phyloP scores from a whole-genome alignment of 2,329 filamentous ascomycete genomes.

The Saccharata proteae region DNA sequence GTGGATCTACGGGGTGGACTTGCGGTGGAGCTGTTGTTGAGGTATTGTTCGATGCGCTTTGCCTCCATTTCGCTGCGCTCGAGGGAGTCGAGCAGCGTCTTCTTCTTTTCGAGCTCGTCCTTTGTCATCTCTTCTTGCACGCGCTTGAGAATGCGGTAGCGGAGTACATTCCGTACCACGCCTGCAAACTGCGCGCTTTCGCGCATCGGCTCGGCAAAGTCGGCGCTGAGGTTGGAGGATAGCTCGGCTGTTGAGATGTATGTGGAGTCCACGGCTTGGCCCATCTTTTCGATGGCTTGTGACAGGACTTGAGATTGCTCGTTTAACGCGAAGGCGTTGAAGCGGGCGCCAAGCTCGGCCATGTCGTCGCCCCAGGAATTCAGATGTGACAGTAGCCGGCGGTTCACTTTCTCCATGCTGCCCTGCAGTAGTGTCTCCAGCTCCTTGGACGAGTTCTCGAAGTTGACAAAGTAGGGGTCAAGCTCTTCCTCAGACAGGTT shows the following conservation, averaged over 20 bases:
- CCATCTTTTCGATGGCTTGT: conserved; percentile 84
- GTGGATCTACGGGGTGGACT: conserved; percentile 58
- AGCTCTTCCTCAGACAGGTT: conserved; percentile 77
- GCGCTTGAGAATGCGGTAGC: conserved; percentile 83
- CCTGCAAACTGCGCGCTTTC: conserved; percentile 96
- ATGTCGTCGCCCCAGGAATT: conserved; percentile 76
- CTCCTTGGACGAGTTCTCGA: conserved; percentile 84
- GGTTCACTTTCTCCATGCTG: conserved; percentile 93
- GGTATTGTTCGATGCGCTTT: conserved; percentile 83
- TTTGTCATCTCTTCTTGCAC: conserved; percentile 96
- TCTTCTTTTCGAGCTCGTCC: conserved; percentile 85
- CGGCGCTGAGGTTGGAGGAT: conserved; percentile 75
- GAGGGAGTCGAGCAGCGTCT: conserved; percentile 67
- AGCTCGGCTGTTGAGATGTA: conserved; percentile 94
- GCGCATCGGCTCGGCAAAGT: conserved; percentile 93
- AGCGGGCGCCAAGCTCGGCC: conserved; percentile 86
- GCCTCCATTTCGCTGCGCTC: conserved; percentile 90
- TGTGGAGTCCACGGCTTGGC: conserved; percentile 88
- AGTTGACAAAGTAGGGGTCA: conserved; percentile 91
- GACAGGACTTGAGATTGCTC: conserved; percentile 82
- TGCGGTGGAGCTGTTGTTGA: conserved; percentile 52
- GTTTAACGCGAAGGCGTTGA: conserved; percentile 91
- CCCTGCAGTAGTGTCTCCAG: conserved; percentile 79
- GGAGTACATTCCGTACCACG: conserved; percentile 76
- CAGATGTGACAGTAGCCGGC: conserved; percentile 74